phyloP scores from a whole-genome alignment of 1,284 basidiomycete species.

The Polyporus tsugae region DNA sequence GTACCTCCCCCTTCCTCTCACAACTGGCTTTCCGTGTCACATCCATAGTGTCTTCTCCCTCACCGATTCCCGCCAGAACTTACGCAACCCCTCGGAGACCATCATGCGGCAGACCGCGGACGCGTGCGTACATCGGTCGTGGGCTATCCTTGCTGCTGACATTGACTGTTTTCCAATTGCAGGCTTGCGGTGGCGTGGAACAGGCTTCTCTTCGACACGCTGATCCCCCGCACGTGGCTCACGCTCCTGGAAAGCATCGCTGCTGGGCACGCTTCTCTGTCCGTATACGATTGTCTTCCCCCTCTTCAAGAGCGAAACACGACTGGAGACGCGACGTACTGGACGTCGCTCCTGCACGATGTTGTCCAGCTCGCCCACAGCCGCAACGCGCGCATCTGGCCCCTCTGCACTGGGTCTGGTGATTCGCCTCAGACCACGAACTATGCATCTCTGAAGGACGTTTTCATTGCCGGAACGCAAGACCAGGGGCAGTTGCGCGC shows the following conservation, averaged over 20 bases:
- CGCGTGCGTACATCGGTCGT: slow-evolving; percentile 45
- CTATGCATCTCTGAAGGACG: not conserved
- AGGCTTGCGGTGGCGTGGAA: slow-evolving; percentile 35
- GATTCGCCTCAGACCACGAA: not conserved
- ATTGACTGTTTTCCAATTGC: not conserved
- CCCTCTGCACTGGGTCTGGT: not conserved
- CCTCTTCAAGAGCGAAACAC: slow-evolving; percentile 9
- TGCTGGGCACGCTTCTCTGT: not conserved
- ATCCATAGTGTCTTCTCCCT: slow-evolving; percentile 57
- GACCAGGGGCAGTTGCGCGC: slow-evolving; percentile 11
- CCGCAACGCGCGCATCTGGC: slow-evolving; percentile 9
- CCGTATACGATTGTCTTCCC: slow-evolving; percentile 13
- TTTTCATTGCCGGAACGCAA: slow-evolving; percentile 8
- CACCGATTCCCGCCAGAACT: slow-evolving; percentile 53
- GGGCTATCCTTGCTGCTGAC: not conserved
- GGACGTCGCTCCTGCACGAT: slow-evolving; percentile 15
- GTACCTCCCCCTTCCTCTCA: slow-evolving; percentile 55
- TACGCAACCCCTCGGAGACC: slow-evolving; percentile 52
- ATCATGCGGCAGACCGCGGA: slow-evolving; percentile 49
- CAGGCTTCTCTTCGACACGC: slow-evolving; percentile 27
- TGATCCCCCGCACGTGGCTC: slow-evolving; percentile 15
- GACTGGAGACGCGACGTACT: slow-evolving; percentile 19
- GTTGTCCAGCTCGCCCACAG: slow-evolving; percentile 8
- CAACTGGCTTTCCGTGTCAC: slow-evolving; percentile 54
- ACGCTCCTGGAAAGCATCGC: slow-evolving; percentile 8